Conservation (phyloP, 2,329 filamentous ascomycete genomes). For the Sclerotinia borealis region DNA sequence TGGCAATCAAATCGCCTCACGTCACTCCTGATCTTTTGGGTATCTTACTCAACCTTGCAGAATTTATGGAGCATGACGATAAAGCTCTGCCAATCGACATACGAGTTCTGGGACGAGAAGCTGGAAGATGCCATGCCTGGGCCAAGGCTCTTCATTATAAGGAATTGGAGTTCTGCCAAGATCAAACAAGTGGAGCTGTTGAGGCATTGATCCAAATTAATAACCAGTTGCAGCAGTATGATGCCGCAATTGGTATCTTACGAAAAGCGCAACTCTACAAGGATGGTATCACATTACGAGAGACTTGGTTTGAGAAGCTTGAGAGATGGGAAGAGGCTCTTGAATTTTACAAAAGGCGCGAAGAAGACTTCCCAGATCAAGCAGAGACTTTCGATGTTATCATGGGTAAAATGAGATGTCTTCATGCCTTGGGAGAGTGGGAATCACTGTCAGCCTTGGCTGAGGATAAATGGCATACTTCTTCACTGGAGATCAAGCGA, state of each 20-base stretch:
- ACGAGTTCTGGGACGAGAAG: slow-evolving; percentile 85
- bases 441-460: slow-evolving; percentile 84
- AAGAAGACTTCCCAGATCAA: slow-evolving; percentile 62
- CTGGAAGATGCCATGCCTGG: slow-evolving; percentile 93
- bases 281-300: slow-evolving; percentile 86
- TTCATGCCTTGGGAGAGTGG: slow-evolving; percentile 97
- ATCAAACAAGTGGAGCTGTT: slow-evolving; percentile 91
- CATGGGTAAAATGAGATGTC: slow-evolving; percentile 99
- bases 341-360: slow-evolving; percentile 82
- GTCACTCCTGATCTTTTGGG: slow-evolving; percentile 95
- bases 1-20: slow-evolving; percentile 88
- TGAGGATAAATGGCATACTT: slow-evolving; percentile 90
- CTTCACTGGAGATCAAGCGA: slow-evolving; percentile 78
- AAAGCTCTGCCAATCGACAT: slow-evolving; percentile 98
- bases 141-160: slow-evolving; percentile 99
- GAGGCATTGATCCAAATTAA: slow-evolving; percentile 99
- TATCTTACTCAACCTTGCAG: slow-evolving; percentile 87
- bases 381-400: slow-evolving; percentile 94
- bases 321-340: slow-evolving; percentile 98
- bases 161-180: slow-evolving; percentile 94
- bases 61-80: slow-evolving; percentile 99
- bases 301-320: slow-evolving; percentile 98
- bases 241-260: slow-evolving; percentile 95
- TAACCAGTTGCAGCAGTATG: slow-evolving; percentile 96
- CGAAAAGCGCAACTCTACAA: slow-evolving; percentile 93